Base-by-base conservation (phyloP, 2,329 filamentous ascomycete species). In the Cucurbitaria berberidis region DNA sequence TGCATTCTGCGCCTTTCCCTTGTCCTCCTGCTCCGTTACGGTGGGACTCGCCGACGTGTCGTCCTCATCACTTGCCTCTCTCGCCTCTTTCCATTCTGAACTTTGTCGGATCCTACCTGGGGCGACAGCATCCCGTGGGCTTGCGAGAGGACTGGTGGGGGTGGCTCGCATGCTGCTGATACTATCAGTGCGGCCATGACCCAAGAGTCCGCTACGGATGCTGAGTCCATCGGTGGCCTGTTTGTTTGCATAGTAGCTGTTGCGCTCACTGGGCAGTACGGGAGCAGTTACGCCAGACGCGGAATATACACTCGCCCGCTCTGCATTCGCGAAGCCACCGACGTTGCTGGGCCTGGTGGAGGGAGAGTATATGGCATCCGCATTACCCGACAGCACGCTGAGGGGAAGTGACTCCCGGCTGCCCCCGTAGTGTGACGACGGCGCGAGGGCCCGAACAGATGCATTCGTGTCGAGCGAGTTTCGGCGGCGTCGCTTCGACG, bases 391-490 rank as follows among this genome's bases (percentile, higher is more conserved):
- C 30, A 95, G 81, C 5, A 93, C 86, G 67, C 89, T 92, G 22
- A 95, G 80, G 0, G 90, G 90, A 1, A 95, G 81, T 38, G 86
- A 90, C 74, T 95, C 90, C 55, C 90, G 86, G 66, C 88, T 91
- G 38, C 90, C 90, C 39, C 90, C 90, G 81, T 89, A 95, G 4
- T 93, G 81, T 0, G 89, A 93, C 0, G 88, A 91, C 0, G 90
- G 90, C 1, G 91, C 89, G n/a, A 96, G 78, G 2, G 91, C 91
- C 38, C 91, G 88, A 34, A 95, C 89, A 0, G 89, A 93, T 5
- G 91, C 91, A 70, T 95, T 89, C 0, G 91, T 95, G 73, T 95
- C 91, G 75, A 93, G 86, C 26, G 89, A 93, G 55, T 90, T 85
- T 43, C 90, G 84, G 30, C 91, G 86, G 24, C 87, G 84, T 32